A percentile compares a stretch with the other conserved stretches of the same genome.
Evolutionary conservation across 2,329 filamentous ascomycete species (phyloP).

Genomic region (Clarireedia hainanense): DNA sequence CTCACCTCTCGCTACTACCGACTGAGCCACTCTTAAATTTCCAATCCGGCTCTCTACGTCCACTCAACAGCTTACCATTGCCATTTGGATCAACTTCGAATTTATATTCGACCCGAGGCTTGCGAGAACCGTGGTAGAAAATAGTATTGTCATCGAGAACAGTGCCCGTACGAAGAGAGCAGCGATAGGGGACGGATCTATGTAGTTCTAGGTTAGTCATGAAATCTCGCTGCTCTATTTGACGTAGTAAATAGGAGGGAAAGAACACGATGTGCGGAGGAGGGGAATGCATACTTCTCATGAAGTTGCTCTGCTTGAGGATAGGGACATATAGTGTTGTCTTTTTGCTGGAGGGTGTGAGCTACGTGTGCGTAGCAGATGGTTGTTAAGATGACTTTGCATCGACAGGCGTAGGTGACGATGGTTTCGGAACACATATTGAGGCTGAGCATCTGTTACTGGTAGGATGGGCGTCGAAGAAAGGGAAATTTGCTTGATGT

Average conservation of each 20-base stretch:
- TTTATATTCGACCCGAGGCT: not conserved
- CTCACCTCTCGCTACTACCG: too few species aligned
- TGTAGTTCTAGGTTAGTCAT: not conserved
- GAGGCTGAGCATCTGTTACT: not conserved
- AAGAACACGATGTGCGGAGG: not conserved
- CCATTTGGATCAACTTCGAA: not conserved
- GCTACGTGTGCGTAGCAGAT: not conserved
- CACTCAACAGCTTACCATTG: not conserved
- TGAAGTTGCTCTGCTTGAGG: not conserved
- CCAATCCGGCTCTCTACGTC: too few species aligned
- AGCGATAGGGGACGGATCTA: not conserved
- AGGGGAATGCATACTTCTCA: not conserved
- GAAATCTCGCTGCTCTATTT: not conserved
- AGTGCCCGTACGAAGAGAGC: not conserved
- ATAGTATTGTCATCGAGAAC: not conserved
- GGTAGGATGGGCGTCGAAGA: not conserved
- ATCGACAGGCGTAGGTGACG: not conserved
- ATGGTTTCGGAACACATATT: not conserved
- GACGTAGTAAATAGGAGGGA: not conserved
- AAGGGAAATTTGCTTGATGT: too few species aligned
- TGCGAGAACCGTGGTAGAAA: not conserved
- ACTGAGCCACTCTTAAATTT: too few species aligned
- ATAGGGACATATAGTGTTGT: not conserved
- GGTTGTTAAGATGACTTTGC: not conserved
- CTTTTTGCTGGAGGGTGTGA: not conserved